phyloP scores from a whole-genome alignment of 768 basidiomycete genomes.

The Lenzites betulinus region DNA sequence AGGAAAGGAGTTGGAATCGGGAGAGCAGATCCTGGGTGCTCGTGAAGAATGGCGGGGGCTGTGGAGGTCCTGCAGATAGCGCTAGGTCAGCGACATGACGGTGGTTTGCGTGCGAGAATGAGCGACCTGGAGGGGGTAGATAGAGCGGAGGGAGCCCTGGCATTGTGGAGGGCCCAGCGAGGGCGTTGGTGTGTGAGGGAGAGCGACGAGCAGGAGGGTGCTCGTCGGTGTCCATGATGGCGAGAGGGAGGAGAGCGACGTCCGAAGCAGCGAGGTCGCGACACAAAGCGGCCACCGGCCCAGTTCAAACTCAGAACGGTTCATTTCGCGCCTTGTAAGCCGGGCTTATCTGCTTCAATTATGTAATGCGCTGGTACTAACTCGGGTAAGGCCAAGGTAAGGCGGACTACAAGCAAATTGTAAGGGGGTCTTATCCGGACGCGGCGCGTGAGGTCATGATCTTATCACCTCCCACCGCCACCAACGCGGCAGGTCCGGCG shows the following conservation, averaged over 20 bases:
- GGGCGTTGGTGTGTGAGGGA: conserved; percentile 44
- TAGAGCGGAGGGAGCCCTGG: conserved; percentile 37
- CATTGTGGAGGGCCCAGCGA: conserved; percentile 61
- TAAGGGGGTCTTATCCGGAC: neutral
- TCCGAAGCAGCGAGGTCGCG: conserved; percentile 18
- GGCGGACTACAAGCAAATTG: neutral
- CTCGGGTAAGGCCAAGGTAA: neutral
- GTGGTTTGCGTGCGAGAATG: conserved; percentile 8
- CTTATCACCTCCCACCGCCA: conserved; percentile 11
- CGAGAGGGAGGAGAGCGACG: conserved; percentile 14
- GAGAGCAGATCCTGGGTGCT: conserved; percentile 81
- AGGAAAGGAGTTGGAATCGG: conserved; percentile 66
- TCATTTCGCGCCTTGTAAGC: conserved; percentile 2
- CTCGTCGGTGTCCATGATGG: conserved; percentile 35
- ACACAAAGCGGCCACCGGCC: conserved; percentile 16
- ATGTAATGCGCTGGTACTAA: neutral
- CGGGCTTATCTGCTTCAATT: neutral
- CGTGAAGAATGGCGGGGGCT: conserved; percentile 48
- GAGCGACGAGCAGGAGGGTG: conserved; percentile 13
- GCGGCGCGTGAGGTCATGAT: conserved; percentile 16
- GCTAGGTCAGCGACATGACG: conserved; percentile 21
- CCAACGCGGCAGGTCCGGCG: conserved; percentile 2
- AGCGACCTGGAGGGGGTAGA: conserved; percentile 38
- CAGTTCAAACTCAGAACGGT: conserved; percentile 22
- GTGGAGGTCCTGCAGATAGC: conserved; percentile 16